Base-by-base conservation (phyloP, 2,329 filamentous ascomycete species). In the Calonectria naviculata region DNA sequence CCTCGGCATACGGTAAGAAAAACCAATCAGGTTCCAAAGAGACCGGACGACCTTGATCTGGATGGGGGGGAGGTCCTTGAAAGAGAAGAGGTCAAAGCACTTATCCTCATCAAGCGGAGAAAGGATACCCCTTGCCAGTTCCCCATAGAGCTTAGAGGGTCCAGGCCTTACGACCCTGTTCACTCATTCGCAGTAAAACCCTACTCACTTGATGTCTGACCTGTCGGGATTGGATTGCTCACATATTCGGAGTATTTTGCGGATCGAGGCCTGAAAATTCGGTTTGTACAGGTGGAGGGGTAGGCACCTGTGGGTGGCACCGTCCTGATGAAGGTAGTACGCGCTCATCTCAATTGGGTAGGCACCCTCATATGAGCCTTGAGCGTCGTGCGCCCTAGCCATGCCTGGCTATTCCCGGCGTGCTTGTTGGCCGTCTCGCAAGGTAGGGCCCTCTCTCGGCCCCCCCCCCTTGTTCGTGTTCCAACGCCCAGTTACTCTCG, bases 211-310 rank as follows among this genome's bases (percentile, higher is more conserved):
- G 54, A 52, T 41, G 31, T n/a, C 52, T 13, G 58, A 41, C 36
- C 28, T 26, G 65, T 36, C 28, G 46, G 29, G 26, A 24, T 21
- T n/a, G 49, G 49, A 58, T 38, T 64, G 31, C 13, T 54, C 36
- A 69, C 67, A 65, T 60, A 47, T 61, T 70, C 68, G 68, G 68
- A 63, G 44, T 61, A 70, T 70, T 70, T 67, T 62, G 68, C 68
- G 63, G 62, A 70, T 70, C 62, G 36, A 70, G 62, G 60, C 31
- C 62, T 62, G 54, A 52, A 62, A 67, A 65, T 54, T 58, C 52
- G 52, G 52, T 17, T 58, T 58, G 52, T 38, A 17, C 28, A 56
- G 62, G 54, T 54, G 42, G 21, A n/a, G 61, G n/a, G 38, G 31
- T n/a, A 21, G 29, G 17, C 41, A 44, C 46, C 26, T 49, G 34